phyloP scores from a whole-genome alignment of 108 stramenopile genomes.

The Nannochloropsis salina region DNA sequence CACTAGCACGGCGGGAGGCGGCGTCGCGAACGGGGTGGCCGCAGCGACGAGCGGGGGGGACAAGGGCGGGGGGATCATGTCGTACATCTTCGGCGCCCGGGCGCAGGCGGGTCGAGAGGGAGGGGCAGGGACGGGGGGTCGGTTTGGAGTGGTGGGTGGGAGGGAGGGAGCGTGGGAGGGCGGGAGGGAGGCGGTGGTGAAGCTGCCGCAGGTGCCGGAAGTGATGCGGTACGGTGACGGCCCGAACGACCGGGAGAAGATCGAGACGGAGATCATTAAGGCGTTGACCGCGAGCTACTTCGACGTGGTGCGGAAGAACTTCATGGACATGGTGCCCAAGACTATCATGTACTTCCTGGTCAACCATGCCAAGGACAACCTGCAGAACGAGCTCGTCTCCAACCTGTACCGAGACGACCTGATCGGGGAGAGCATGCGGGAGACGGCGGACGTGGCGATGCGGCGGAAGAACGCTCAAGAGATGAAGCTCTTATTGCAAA shows the following conservation, averaged over 20 bases:
- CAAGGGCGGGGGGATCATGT: slow-evolving; percentile 71
- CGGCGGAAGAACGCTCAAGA: slow-evolving; percentile 79
- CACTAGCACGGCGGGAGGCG: neutral
- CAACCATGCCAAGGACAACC: slow-evolving; percentile 80
- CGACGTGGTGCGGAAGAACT: slow-evolving; percentile 88
- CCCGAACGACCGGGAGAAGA: slow-evolving; percentile 70
- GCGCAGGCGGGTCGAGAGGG: slow-evolving; percentile 38
- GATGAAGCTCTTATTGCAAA: slow-evolving; percentile 78
- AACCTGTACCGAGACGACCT: slow-evolving; percentile 77
- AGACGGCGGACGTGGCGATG: slow-evolving; percentile 57
- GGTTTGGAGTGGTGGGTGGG: neutral
- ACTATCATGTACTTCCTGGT: slow-evolving; percentile 98
- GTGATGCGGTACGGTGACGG: slow-evolving; percentile 83
- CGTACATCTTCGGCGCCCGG: slow-evolving; percentile 71
- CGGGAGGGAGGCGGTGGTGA: slow-evolving; percentile 59
- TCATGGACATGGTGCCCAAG: slow-evolving; percentile 94
- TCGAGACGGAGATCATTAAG: slow-evolving; percentile 94
- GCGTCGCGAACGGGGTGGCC: slow-evolving; percentile 22
- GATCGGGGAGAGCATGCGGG: slow-evolving; percentile 43
- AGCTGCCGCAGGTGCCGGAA: slow-evolving; percentile 83
- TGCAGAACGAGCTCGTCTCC: slow-evolving; percentile 91
- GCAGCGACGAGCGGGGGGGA: neutral
- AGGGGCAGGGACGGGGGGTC: slow-evolving; percentile 14
- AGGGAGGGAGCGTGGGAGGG: neutral
- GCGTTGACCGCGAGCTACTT: slow-evolving; percentile 85